These are phyloP conservation scores for Kodamaea suecica DNA, from an alignment of 1,139 yeast species.

Conservation along the genomic window DNA sequence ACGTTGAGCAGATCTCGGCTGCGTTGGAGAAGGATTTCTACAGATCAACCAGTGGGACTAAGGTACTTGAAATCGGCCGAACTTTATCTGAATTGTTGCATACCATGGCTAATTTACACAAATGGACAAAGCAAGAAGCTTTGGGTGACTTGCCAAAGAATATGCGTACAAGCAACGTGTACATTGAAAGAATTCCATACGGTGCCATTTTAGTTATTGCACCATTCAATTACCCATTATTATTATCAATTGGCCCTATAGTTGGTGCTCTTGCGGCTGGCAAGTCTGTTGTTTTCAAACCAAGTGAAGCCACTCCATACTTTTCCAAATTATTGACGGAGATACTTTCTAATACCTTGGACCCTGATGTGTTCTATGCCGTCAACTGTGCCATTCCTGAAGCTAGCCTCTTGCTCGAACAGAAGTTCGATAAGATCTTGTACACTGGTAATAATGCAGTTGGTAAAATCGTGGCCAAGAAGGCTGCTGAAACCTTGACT, in stretches of 20 bases:
- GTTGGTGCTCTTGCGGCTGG: constrained; percentile 88
- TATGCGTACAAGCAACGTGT: constrained; percentile 47
- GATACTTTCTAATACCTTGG: constrained; percentile 51
- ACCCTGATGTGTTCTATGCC: constrained; percentile 55
- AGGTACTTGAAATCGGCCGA: constrained; percentile 52
- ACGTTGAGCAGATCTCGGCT: constrained; percentile 49
- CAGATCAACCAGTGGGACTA: constrained; percentile 61
- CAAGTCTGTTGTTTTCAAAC: constrained; percentile 77
- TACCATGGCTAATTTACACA: constrained; percentile 56
- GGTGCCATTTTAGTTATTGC: constrained; percentile 76
- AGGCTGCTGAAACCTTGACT: constrained; percentile 81
- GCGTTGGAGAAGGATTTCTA: constrained; percentile 69
- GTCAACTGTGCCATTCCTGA: constrained; percentile 77
- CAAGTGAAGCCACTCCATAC: constrained; percentile 70
- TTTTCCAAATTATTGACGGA: constrained; percentile 55
- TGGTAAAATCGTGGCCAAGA: constrained; percentile 72
- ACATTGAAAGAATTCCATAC: constrained; percentile 63
- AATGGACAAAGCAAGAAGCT: constrained; percentile 58
- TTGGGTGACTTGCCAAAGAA: constrained; percentile 45
- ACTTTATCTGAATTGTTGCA: constrained; percentile 55
- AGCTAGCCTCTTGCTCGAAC: constrained; percentile 61
- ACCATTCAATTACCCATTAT: constrained; percentile 86
- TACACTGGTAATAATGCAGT: constrained; percentile 81
- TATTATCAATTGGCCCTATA: constrained; percentile 62
- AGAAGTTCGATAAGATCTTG: constrained; percentile 76